Conservation (phyloP, 2,329 filamentous ascomycete species). For the Pseudohalonectria lignicola region DNA sequence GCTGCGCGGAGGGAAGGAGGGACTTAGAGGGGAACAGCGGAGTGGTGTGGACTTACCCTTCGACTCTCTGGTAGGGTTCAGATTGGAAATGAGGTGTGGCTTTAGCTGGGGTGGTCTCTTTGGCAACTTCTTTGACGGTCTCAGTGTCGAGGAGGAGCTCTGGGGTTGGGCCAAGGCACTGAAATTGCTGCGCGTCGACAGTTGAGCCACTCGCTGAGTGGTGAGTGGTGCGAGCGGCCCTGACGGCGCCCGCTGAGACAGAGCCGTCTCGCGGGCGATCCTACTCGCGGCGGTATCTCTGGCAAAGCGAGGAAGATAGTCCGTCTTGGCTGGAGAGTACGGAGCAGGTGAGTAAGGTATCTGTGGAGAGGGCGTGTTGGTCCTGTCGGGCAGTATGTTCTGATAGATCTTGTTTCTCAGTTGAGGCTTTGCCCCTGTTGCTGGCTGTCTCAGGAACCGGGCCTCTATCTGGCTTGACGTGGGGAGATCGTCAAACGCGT, state of each 20-base stretch:
- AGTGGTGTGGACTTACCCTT: conserved; percentile 83
- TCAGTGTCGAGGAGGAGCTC: conserved; percentile 25
- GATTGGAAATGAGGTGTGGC: conserved; percentile 81
- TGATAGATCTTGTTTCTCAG: conserved; percentile 46
- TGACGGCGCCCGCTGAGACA: conserved; percentile 46
- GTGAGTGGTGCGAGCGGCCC: conserved; percentile 43
- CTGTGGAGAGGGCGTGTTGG: conserved; percentile 39
- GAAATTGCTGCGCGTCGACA: conserved; percentile 36
- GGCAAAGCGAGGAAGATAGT: conserved; percentile 49
- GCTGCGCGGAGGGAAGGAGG: conserved; percentile 16
- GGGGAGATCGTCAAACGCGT: conserved; percentile 88
- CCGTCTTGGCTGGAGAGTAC: conserved; percentile 44
- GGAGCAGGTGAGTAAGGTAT: conserved; percentile 21
- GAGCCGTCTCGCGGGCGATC: conserved; percentile 50
- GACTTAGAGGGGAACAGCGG: no score
- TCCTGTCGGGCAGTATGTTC: conserved; percentile 42
- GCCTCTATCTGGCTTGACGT: conserved; percentile 76
- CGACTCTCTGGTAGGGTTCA: conserved; percentile 61
- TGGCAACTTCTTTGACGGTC: conserved; percentile 40
- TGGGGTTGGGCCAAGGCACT: conserved; percentile 28
- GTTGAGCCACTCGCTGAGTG: conserved; percentile 41
- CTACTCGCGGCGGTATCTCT: conserved; percentile 55
- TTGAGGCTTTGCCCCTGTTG: conserved; percentile 55
- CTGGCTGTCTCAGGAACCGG: conserved; percentile 70
- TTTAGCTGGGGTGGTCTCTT: conserved; percentile 52